Percentiles rank a stretch among this genome's conserved stretches.
Conservation (phyloP, 2,329 filamentous ascomycete genomes). For the Venturia pyrina region DNA sequence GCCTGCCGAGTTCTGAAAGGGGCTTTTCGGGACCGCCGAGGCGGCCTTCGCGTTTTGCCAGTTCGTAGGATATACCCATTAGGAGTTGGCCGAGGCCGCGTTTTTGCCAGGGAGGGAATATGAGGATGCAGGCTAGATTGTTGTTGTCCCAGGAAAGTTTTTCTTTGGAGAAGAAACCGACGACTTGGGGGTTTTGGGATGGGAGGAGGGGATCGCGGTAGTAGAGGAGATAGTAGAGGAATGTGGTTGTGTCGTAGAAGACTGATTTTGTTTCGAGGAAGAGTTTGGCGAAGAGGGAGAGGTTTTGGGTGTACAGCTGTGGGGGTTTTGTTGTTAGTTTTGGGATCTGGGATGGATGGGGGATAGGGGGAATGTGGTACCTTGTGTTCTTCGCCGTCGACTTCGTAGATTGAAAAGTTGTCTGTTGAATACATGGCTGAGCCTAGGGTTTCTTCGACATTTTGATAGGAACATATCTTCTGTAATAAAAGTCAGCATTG, state of each 20-base stretch:
- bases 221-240: constrained; percentile 88
- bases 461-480: constrained; percentile 34
- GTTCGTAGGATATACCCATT: constrained; percentile 89
- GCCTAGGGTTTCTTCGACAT: constrained; percentile 48
- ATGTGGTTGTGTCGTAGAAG: constrained; percentile 91
- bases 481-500: constrained; percentile 15
- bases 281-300: constrained; percentile 91
- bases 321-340: neutral
- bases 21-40: constrained; percentile 92
- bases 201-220: constrained; percentile 46
- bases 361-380: constrained; percentile 14
- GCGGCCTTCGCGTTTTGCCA: constrained; percentile 71
- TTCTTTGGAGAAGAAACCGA: constrained; percentile 98
- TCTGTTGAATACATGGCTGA: constrained; percentile 67
- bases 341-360: neutral
- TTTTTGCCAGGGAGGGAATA: constrained; percentile 92
- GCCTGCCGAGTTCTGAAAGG: constrained; percentile 72
- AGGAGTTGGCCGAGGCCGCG: constrained; percentile 79
- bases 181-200: constrained; percentile 42
- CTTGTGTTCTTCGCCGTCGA: constrained; percentile 79
- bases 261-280: constrained; percentile 98
- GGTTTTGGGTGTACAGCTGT: constrained; percentile 78
- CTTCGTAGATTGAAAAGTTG: constrained; percentile 80
- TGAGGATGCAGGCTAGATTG: constrained; percentile 89
- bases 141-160: constrained; percentile 99